These are phyloP conservation scores for Pterothamnion heteromorphum DNA, from an alignment of 31 red algal species.

Conservation along the genomic window DNA sequence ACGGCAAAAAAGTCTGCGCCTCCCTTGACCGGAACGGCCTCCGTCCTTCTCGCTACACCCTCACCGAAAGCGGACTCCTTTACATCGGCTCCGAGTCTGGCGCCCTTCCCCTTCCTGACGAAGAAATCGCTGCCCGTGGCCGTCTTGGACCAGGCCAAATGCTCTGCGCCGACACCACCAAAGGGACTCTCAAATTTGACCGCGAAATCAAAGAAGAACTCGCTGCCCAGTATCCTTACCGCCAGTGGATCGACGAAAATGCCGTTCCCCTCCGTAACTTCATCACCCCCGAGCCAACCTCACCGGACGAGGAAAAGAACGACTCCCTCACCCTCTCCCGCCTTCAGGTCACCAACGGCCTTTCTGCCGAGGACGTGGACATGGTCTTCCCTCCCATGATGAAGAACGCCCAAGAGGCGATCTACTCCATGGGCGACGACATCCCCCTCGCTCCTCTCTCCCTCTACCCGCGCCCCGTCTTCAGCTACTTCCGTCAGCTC, in stretches of 20 bases:
- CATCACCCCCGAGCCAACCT: too few relatives aligned
- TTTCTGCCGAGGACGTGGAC: neutral
- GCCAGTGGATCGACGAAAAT: neutral
- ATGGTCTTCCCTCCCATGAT: neutral
- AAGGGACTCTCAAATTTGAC: neutral
- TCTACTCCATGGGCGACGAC: neutral
- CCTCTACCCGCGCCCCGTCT: neutral
- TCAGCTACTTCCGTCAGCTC: neutral
- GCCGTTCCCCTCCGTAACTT: too few relatives aligned
- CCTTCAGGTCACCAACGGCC: neutral
- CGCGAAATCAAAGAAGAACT: slow-evolving; percentile 13
- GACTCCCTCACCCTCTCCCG: neutral
- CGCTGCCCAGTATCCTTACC: slow-evolving; percentile 22
- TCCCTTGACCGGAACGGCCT: slow-evolving; percentile 41
- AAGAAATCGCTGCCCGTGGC: neutral
- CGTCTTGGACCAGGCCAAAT: slow-evolving; percentile 46
- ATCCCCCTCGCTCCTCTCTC: neutral
- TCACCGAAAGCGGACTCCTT: slow-evolving; percentile 20
- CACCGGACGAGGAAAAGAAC: too few relatives aligned
- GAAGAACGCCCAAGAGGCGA: neutral
- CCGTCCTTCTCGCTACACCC: slow-evolving; percentile 23
- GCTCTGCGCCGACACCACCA: neutral
- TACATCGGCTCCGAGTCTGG: slow-evolving; percentile 10
- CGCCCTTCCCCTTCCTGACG: neutral
- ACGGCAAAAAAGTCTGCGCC: slow-evolving; percentile 37